Base-by-base conservation (phyloP, 495 filamentous ascomycete species). In the Aspergillus avenaceus region DNA sequence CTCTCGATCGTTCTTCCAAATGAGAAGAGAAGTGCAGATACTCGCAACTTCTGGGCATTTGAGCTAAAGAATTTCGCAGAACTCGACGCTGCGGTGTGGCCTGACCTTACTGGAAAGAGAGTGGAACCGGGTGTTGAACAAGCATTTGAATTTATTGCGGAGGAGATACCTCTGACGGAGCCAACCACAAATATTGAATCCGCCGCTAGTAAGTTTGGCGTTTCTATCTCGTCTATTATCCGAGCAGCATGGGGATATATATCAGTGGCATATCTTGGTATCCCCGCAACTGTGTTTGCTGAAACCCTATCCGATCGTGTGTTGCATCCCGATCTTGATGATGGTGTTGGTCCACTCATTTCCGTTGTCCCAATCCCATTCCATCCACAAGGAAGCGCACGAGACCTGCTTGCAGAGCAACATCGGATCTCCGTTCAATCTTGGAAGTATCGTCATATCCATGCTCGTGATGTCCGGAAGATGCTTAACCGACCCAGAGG, bases 321-420 rank as follows among this genome's bases (percentile, higher is more conserved):
- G 27, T 49, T 66, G n/a, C 48, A 56, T 16, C 40, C 55, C 3
- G 38, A 49, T 12, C 50, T 71, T 14, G 59, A 58, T 46, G 55
- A 60, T 42, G 49, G 59, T 8, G 42, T 71, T 16, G 67, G 63
- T 0, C 67, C 67, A 8, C 47, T 71, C 6, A 54, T 66, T 18
- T 61, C 54, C 8, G 67, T 71, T 8, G 49, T 71, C 1, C 67
- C 67, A 3, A 48, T 66, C 32, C 65, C 65, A 2, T 68, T 71
- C 45, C 38, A 55, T 14, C 51, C 49, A 8, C 34, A 56, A 16
- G 60, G 56, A 26, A 59, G 48, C 16, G 37, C 38, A 2, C 54
- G 58, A 0, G 55, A 63, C 23, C 38, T 61, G 1, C 38, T 71
- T 4, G n/a, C 38, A 1, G 52, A 57, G 21, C 63, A 68, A 40